Evolutionary conservation across 257 asterid genomes (phyloP).

Genomic region (Echites panduratus): DNA sequence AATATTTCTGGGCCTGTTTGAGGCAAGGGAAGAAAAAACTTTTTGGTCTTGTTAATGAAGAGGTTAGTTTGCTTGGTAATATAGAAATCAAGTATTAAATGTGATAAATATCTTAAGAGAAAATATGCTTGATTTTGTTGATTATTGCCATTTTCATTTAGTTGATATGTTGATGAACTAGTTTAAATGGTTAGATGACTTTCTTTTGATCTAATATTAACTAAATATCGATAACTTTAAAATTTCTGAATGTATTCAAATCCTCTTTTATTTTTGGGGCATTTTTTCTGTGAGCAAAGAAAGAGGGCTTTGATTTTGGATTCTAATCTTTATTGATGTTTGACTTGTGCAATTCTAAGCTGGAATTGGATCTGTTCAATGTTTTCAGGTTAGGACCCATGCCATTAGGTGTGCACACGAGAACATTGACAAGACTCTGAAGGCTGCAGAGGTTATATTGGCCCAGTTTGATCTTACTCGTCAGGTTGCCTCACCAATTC

Average conservation of each 20-base stretch:
- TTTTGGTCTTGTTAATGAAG: neutral
- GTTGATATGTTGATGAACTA: neutral
- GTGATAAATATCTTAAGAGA: neutral
- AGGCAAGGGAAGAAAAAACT: neutral
- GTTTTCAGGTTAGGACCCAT: constrained; percentile 83
- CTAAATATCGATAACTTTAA: neutral
- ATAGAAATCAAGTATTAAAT: neutral
- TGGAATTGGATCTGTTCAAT: neutral
- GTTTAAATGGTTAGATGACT: neutral
- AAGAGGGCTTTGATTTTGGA: neutral
- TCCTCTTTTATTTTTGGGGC: neutral
- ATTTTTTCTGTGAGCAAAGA: neutral
- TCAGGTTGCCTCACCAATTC: constrained; percentile 46
- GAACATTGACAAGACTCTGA: constrained; percentile 88
- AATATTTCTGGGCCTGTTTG: neutral
- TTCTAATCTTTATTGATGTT: neutral
- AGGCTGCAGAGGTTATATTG: constrained; percentile 92
- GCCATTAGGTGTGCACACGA: constrained; percentile 94
- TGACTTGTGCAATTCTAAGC: neutral
- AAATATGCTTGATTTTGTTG: constrained; percentile 5
- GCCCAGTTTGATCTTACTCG: constrained; percentile 86
- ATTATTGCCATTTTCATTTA: neutral
- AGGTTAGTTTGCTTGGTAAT: constrained; percentile 7
- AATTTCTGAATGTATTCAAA: neutral
- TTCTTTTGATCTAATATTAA: neutral